Percentiles rank a stretch among this genome's conserved stretches.
Conservation (phyloP, 805 yeast genomes). For the Komagataella ulmi region DNA sequence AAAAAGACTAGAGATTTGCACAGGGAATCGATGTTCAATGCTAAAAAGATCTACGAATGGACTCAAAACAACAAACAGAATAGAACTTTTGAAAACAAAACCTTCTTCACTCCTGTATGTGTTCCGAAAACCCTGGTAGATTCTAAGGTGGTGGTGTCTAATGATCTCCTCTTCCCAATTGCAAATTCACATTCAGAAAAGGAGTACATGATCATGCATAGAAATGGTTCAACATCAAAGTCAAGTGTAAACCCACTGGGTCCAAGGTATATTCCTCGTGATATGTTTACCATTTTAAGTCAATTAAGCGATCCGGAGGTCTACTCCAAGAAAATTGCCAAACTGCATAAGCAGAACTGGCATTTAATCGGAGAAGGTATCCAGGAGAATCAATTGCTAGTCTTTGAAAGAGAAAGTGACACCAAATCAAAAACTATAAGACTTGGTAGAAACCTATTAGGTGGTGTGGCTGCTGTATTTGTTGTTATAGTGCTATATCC, state of each 20-base stretch:
- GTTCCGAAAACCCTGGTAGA: conserved; percentile 18
- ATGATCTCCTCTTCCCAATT: conserved; percentile 10
- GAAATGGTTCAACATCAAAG: conserved; percentile 20
- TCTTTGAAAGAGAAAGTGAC: conserved; percentile 21
- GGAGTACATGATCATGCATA: conserved; percentile 10
- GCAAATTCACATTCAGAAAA: conserved; percentile 1
- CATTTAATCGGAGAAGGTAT: conserved; percentile 38
- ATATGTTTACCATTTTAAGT: conserved; percentile 25
- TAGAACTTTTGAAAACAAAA: conserved; percentile 24
- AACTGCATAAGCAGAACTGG: conserved; percentile 35
- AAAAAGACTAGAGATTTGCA: conserved; percentile 23
- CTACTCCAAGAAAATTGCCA: conserved; percentile 22
- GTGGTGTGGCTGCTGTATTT: not conserved
- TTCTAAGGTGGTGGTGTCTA: not conserved
- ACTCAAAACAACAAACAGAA: conserved; percentile 21
- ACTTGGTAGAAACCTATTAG: not conserved
- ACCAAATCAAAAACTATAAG: not conserved
- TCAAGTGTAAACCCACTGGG: conserved; percentile 27
- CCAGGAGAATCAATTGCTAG: conserved; percentile 17
- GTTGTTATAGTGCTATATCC: not conserved
- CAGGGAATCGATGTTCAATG: conserved; percentile 32
- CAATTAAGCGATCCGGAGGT: conserved; percentile 23
- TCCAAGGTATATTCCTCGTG: conserved; percentile 20
- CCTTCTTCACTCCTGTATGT: conserved; percentile 32
- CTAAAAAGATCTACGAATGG: conserved; percentile 39